These are phyloP conservation scores for Phenoliferia sp. DNA, from an alignment of 1,284 basidiomycete genomes.

Conservation along the genomic window DNA sequence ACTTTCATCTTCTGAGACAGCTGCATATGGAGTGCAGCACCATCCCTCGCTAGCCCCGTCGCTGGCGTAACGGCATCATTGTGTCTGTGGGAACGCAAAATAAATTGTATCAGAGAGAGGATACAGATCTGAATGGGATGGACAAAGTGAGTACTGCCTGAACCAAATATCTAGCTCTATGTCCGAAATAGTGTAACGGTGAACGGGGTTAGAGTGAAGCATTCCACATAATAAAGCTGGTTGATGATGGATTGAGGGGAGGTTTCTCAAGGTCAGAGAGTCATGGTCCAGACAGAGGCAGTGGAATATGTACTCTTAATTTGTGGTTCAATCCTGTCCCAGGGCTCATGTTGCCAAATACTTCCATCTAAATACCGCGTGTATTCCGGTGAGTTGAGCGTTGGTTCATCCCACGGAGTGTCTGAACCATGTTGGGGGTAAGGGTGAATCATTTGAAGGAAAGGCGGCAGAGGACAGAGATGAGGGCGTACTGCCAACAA, in stretches of 20 bases:
- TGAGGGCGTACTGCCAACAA: constrained; percentile 78
- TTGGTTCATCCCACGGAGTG: constrained; percentile 97
- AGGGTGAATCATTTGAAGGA: neutral
- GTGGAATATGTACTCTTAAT: neutral
- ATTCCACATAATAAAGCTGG: constrained; percentile 68
- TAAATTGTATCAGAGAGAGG: neutral
- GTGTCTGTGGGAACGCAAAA: neutral
- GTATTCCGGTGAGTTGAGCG: constrained; percentile 71
- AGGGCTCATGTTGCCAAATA: constrained; percentile 43
- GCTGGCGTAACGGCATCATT: too few relatives aligned
- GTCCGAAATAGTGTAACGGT: constrained; percentile 66
- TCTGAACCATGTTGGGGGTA: constrained; percentile 51
- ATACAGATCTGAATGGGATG: neutral
- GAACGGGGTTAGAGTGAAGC: constrained; percentile 64
- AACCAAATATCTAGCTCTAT: constrained; percentile 53
- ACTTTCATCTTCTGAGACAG: neutral
- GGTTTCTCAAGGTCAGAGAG: neutral
- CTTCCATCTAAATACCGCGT: constrained; percentile 67
- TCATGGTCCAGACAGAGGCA: neutral
- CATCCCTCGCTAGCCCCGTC: neutral
- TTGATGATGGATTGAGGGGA: too few relatives aligned
- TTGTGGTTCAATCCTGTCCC: neutral
- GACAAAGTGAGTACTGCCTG: neutral
- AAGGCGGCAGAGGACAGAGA: neutral
- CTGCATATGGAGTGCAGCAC: neutral